Percentiles rank a stretch among this genome's conserved stretches.
Conservation (phyloP, 1,284 basidiomycete species). For the Malassezia pachydermatis region DNA sequence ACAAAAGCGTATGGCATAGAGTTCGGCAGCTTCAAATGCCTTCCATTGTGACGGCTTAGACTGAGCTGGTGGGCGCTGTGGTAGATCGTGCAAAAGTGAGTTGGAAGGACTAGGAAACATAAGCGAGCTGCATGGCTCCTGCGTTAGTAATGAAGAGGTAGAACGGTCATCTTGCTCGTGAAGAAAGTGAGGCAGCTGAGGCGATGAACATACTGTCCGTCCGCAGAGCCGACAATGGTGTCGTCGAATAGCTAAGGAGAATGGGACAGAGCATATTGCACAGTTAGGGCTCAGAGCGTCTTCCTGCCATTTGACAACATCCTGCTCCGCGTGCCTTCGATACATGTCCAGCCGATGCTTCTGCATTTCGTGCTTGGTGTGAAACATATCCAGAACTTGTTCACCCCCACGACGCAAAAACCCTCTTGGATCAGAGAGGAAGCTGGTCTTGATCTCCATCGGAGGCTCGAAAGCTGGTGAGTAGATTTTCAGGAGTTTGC, state of each 20-base stretch:
- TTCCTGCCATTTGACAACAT: conserved; percentile 88
- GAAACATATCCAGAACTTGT: conserved; percentile 9
- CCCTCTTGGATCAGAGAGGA: not conserved
- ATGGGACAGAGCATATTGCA: conserved; percentile 75
- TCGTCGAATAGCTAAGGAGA: conserved; percentile 81
- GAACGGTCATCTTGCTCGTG: conserved; percentile 15
- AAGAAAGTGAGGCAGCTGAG: conserved; percentile 53
- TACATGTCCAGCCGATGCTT: not conserved
- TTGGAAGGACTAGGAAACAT: not conserved
- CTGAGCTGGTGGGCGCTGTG: not conserved
- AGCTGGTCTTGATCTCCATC: too few species aligned
- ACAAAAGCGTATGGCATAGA: conserved; percentile 57
- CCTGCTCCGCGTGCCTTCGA: conserved; percentile 57
- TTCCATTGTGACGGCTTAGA: not conserved
- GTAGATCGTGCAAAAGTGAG: not conserved
- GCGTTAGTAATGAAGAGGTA: not conserved
- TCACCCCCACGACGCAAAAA: not conserved
- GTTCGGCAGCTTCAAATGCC: not conserved
- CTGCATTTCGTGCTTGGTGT: not conserved
- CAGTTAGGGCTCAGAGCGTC: conserved; percentile 67
- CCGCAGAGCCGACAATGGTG: conserved; percentile 95
- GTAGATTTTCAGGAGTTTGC: conserved; percentile 20
- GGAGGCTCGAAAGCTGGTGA: not conserved
- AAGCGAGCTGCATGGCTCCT: conserved; percentile 10
- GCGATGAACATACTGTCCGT: conserved; percentile 79